Conservation (phyloP, 805 yeast species). For the Saitoella complicata region DNA sequence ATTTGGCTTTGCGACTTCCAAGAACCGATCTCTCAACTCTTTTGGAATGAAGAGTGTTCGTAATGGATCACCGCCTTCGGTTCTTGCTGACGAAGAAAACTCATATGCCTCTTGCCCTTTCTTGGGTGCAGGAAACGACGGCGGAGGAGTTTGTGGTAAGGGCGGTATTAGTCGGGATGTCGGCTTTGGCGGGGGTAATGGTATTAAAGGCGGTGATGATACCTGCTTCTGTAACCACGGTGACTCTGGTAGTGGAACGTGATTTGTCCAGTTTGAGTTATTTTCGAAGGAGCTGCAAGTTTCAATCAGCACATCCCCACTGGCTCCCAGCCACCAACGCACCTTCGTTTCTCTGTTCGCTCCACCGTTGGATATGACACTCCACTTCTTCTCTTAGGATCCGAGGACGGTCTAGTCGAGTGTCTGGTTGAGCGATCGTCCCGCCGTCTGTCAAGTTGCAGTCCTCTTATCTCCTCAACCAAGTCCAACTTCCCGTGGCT, state of each 20-base stretch:
- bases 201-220: background rate
- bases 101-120: constrained; percentile 20
- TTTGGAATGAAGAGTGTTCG: constrained; percentile 37
- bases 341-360: no score
- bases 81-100: constrained; percentile 20
- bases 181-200: constrained; percentile 1
- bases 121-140: background rate
- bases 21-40: constrained; percentile 28
- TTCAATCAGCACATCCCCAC: no score
- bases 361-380: no score
- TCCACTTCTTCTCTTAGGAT: no score
- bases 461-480: no score
- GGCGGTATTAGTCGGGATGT: constrained; percentile 9
- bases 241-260: background rate
- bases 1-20: constrained; percentile 32
- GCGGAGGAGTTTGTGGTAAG: background rate
- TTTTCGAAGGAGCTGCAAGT: no score
- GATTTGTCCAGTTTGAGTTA: background rate
- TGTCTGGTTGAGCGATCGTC: no score
- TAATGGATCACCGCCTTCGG: constrained; percentile 43
- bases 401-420: no score
- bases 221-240: constrained; percentile 2
- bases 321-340: no score
- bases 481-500: no score
- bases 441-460: no score